Conservation (phyloP, 768 basidiomycete genomes). For the Amanita thiersii region DNA sequence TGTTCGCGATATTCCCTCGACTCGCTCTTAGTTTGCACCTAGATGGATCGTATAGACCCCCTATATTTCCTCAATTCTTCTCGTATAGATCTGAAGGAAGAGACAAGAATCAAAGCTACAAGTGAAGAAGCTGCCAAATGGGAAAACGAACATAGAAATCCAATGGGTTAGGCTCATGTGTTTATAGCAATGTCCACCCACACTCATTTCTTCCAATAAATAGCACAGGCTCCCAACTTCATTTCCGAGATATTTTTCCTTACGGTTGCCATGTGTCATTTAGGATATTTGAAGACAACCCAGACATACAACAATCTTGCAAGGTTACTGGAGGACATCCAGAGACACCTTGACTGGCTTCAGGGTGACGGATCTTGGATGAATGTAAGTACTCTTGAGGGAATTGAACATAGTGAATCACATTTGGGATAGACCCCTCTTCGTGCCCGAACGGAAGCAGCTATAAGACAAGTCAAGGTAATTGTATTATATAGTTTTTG, state of each 20-base stretch:
- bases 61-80: slow-evolving; percentile 67
- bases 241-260: slow-evolving; percentile 95
- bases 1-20: neutral
- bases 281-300: slow-evolving; percentile 79
- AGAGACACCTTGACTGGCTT: slow-evolving; percentile 67
- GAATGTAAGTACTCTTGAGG: slow-evolving; percentile 43
- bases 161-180: slow-evolving; percentile 28
- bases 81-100: slow-evolving; percentile 74
- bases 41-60: slow-evolving; percentile 91
- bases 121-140: slow-evolving; percentile 79
- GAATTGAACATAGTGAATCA: neutral
- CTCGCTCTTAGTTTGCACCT: slow-evolving; percentile 3
- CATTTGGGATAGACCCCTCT: slow-evolving; percentile 43
- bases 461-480: slow-evolving; percentile 74
- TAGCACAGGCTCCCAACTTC: slow-evolving; percentile 76
- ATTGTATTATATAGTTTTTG: neutral
- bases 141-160: slow-evolving; percentile 40
- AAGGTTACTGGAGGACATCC: slow-evolving; percentile 70
- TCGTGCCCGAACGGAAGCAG: slow-evolving; percentile 70
- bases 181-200: neutral
- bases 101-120: slow-evolving; percentile 91
- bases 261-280: slow-evolving; percentile 79
- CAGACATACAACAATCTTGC: slow-evolving; percentile 64
- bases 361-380: slow-evolving; percentile 77
- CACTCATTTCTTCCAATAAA: slow-evolving; percentile 3